Evolutionary conservation across 345 rosid genomes (phyloP).

Genomic region (Citrus hindsii): DNA sequence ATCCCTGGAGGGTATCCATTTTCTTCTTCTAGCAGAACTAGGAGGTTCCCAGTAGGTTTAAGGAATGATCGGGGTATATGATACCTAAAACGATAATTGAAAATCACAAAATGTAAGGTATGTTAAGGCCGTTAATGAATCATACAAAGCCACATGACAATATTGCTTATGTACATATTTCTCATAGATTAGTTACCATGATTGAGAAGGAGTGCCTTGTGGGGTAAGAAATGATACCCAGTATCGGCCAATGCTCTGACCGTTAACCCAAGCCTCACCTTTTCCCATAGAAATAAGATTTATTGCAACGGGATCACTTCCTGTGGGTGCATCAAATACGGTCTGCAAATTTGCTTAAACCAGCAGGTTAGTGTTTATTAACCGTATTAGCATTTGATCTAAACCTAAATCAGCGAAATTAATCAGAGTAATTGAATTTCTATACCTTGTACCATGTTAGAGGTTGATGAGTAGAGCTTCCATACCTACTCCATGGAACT

Average conservation of each 20-base stretch:
- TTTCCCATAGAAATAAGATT: conserved; percentile 76
- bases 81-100: conserved; percentile 37
- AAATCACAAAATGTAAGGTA: not conserved
- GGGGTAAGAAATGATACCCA: conserved; percentile 62
- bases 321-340: conserved; percentile 53
- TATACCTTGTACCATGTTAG: conserved; percentile 88
- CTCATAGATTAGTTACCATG: conserved; percentile 32
- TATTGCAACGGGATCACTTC: conserved; percentile 54
- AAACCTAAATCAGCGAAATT: not conserved
- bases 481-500: conserved; percentile 48
- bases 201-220: conserved; percentile 61
- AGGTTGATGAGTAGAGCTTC: conserved; percentile 34
- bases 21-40: conserved; percentile 58
- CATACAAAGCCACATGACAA: too few species aligned
- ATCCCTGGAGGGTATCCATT: conserved; percentile 47
- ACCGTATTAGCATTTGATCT: not conserved
- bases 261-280: conserved; percentile 84
- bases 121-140: too few species aligned
- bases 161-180: not conserved
- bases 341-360: conserved; percentile 31
- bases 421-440: not conserved
- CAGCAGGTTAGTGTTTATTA: not conserved
- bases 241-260: conserved; percentile 74
- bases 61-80: conserved; percentile 55
- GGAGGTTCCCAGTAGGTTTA: conserved; percentile 34